Evolutionary conservation across 225 moss, liverwort and hornwort species (phyloP), one percentile per base, ranked within the genome.

Genomic region (Climacium dendroides): DNA sequence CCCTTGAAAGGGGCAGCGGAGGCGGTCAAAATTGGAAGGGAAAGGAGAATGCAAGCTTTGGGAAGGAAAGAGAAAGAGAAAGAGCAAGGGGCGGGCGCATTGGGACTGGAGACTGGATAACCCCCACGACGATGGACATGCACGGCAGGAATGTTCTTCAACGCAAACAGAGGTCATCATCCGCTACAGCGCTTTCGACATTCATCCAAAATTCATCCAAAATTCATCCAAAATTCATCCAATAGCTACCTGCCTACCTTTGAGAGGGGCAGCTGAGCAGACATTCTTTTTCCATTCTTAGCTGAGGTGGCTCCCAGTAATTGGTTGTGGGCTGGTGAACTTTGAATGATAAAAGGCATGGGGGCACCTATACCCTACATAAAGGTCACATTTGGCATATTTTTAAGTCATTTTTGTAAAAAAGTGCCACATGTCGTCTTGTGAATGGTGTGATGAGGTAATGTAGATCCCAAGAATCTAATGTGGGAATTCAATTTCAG

Each of bases 21-120:
- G 85, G 45, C 71, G 71, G 88, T 88, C 88, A 88, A 88, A 61
- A 84, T 88, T 60, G 84, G 88, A 84, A 59, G 88, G 67, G n/a
- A 83, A 83, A 87, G 55, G 67, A 34, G 71, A 32, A 35, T 39
- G 30, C 62, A 35, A 87, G 47, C 39, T 58, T n/a, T 22, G 47
- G 83, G 23, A 34, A 63, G 85, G 79, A 85, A 80, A 55, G 80
- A 85, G 63, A 80, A 63, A 63, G 45, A 73, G 88, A 80, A 85
- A 73, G 63, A 80, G 72, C 79, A 35, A 66, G 57, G 45, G 67
- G 22, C 6, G 15, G 19, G 55, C 20, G 77, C 74, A 5, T 55
- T 57, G 75, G 87, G 58, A 77, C 29, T 29, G 66, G 58, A 47
- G 57, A 88, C 82, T 47, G 75, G 87, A 88, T 88, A 83, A 83